Evolutionary conservation across 768 basidiomycete species (phyloP).

Genomic region (Coprinopsis cinerea): DNA sequence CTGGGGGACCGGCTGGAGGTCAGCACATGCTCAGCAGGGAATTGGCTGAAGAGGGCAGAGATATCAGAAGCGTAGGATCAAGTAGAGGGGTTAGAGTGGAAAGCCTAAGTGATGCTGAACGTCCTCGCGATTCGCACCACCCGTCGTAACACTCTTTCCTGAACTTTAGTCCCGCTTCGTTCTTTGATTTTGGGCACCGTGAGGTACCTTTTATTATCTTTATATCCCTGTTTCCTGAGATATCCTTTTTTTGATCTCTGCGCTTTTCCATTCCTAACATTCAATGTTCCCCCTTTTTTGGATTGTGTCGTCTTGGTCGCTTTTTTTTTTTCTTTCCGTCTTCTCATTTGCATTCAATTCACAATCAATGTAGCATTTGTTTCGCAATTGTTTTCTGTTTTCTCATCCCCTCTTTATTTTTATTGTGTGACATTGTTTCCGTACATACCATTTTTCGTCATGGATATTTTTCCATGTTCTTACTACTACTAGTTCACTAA

Average conservation of each 20-base stretch:
- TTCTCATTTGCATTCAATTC: not conserved
- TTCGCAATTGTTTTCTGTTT: too few species aligned
- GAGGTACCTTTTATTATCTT: not conserved
- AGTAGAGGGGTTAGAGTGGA: constrained; percentile 78
- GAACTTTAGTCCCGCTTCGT: constrained; percentile 1
- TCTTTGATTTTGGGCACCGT: not conserved
- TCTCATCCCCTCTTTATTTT: too few species aligned
- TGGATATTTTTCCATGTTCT: constrained; percentile 2
- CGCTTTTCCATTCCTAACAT: not conserved
- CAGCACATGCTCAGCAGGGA: constrained; percentile 57
- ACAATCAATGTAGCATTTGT: too few species aligned
- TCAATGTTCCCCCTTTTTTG: not conserved
- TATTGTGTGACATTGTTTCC: too few species aligned
- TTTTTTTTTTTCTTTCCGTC: not conserved
- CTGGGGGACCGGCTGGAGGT: constrained; percentile 7
- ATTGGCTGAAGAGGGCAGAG: constrained; percentile 84
- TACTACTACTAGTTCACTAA: not conserved
- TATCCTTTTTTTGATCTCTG: not conserved
- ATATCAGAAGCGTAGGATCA: constrained; percentile 77
- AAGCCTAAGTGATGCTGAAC: constrained; percentile 42
- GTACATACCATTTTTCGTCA: too few species aligned
- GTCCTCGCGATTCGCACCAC: not conserved
- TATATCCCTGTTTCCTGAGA: constrained; percentile 1
- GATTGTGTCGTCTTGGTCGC: not conserved
- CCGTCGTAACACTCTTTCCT: not conserved